Percentiles rank a stretch among this genome's conserved stretches.
Conservation (phyloP, 1,139 yeast species). For the Kluyveromyces marxianus region DNA sequence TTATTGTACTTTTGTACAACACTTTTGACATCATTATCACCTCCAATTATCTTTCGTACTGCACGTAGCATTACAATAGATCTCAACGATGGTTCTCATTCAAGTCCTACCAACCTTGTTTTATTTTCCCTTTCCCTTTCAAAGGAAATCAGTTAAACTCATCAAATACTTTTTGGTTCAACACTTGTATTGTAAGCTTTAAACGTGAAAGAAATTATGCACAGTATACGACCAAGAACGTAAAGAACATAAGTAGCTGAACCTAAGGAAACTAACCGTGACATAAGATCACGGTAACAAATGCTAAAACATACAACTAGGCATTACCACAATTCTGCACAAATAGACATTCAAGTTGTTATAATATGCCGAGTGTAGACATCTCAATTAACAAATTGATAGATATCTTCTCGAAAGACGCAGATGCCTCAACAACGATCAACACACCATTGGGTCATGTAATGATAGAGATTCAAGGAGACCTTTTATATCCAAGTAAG, state of each 20-base stretch:
- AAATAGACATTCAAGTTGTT: background rate
- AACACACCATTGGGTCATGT: constrained; percentile 50
- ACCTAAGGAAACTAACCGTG: no score
- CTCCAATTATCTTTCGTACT: constrained; percentile 7
- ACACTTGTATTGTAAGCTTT: no score
- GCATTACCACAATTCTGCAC: background rate
- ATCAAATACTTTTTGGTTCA: no score
- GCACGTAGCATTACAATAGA: constrained; percentile 5
- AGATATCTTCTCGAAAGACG: constrained; percentile 7
- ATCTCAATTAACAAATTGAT: constrained; percentile 18
- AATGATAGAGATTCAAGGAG: constrained; percentile 67
- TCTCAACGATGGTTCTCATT: background rate
- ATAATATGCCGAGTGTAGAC: constrained; percentile 23
- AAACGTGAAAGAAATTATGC: no score
- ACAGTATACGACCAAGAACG: no score
- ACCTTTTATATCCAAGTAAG: constrained; percentile 45
- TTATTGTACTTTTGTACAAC: constrained; percentile 25
- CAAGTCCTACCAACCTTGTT: no score
- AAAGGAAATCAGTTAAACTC: no score
- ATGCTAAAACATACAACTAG: no score
- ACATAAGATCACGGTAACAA: background rate
- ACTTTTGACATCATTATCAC: constrained; percentile 11
- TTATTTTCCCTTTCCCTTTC: no score
- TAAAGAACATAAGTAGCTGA: no score
- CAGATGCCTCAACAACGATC: constrained; percentile 8